These are phyloP conservation scores for Kingdonia uniflora DNA, from an alignment of 164 flowering plant genomes.

Conservation along the genomic window DNA sequence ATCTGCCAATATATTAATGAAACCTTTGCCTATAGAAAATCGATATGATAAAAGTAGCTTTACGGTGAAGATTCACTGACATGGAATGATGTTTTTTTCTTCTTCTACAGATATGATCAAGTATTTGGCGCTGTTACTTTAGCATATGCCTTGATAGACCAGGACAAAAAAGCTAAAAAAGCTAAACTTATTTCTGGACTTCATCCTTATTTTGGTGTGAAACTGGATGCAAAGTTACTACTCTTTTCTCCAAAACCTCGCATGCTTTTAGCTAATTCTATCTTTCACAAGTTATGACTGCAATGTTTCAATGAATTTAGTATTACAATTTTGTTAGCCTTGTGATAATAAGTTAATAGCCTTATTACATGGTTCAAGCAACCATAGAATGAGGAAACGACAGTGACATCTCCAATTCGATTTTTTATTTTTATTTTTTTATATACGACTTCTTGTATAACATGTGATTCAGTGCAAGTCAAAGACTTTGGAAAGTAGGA, in stretches of 20 bases:
- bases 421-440: no score
- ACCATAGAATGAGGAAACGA: no score
- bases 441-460: no score
- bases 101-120: slow-evolving; percentile 51
- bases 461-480: no score
- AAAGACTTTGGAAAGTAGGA: no score
- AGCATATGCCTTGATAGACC: slow-evolving; percentile 41
- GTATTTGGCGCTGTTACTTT: slow-evolving; percentile 64
- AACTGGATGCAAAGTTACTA: slow-evolving; percentile 40
- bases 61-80: no score
- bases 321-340: no score
- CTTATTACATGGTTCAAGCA: no score
- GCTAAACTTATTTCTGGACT: slow-evolving; percentile 54
- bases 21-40: no score
- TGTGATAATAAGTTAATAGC: no score
- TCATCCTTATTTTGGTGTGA: slow-evolving; percentile 58
- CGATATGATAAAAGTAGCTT: neutral
- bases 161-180: slow-evolving; percentile 21
- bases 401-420: no score
- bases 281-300: neutral
- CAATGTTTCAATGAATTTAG: neutral
- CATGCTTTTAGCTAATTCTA: slow-evolving; percentile 58
- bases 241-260: slow-evolving; percentile 72
- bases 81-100: neutral
- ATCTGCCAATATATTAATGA: no score